Conservation (phyloP, 2,329 filamentous ascomycete species). For the Dactylonectria estremocensis region DNA sequence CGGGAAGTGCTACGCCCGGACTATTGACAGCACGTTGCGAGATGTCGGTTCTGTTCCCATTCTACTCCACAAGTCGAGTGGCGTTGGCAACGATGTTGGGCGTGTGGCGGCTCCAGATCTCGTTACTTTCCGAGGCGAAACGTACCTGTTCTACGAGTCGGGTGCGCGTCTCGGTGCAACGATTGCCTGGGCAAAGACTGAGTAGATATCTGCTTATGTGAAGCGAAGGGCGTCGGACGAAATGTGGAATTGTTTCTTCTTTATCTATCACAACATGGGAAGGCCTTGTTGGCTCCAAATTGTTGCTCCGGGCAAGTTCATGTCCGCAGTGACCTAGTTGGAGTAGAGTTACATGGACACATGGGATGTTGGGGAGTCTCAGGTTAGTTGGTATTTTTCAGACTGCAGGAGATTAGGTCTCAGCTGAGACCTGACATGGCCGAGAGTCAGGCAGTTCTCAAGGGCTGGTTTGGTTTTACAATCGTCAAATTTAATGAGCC, state of each 20-base stretch:
- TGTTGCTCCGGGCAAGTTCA: no score
- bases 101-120: slow-evolving; percentile 29
- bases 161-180: slow-evolving; percentile 13
- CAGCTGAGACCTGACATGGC: no score
- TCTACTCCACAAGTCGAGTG: slow-evolving; percentile 28
- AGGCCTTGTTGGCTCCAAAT: no score
- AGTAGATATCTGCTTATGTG: neutral
- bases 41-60: slow-evolving; percentile 29
- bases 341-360: no score
- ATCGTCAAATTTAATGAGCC: no score
- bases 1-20: slow-evolving; percentile 29
- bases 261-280: no score
- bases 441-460: no score
- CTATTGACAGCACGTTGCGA: slow-evolving; percentile 32
- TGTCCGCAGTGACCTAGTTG: no score
- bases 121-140: neutral
- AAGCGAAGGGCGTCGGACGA: neutral
- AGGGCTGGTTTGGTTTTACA: no score
- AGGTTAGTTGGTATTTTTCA: no score
- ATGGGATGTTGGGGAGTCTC: no score
- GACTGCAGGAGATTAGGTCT: no score
- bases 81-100: slow-evolving; percentile 16
- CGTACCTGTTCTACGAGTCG: slow-evolving; percentile 34
- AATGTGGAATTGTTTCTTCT: neutral
- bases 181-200: slow-evolving; percentile 32